Evolutionary conservation across 768 basidiomycete genomes (phyloP).

Genomic region (Podaxis sp.): DNA sequence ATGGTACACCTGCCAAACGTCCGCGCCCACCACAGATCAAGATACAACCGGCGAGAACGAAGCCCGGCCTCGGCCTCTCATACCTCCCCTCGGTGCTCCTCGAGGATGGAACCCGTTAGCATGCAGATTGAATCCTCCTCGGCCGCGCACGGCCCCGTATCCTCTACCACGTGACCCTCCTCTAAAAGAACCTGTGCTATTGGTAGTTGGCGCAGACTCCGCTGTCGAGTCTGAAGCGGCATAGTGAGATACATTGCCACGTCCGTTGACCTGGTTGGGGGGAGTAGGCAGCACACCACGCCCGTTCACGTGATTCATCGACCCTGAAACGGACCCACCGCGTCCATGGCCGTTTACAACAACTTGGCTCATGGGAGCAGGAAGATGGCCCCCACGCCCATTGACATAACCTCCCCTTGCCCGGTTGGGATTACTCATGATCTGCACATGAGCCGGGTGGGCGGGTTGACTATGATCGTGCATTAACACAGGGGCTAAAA

Average conservation of each 20-base stretch:
- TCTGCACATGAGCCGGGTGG: constrained; percentile 50
- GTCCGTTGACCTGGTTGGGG: background rate
- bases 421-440: constrained; percentile 77
- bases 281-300: background rate
- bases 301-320: constrained; percentile 4
- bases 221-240: constrained; percentile 6
- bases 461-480: constrained; percentile 24
- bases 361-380: constrained; percentile 17
- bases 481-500: constrained; percentile 6
- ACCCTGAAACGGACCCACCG: background rate
- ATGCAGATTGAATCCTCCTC: constrained; percentile 9
- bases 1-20: background rate
- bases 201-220: background rate
- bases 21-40: background rate
- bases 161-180: constrained; percentile 5
- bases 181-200: background rate
- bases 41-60: constrained; percentile 18
- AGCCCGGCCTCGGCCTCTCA: constrained; percentile 40
- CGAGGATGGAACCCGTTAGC: constrained; percentile 26
- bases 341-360: constrained; percentile 5
- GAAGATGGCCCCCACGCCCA: constrained; percentile 30
- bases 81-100: constrained; percentile 30
- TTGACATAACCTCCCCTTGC: constrained; percentile 32
- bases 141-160: background rate
- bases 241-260: background rate